Evolutionary conservation across 2,329 filamentous ascomycete species (phyloP).

Genomic region (Polychaeton citri): DNA sequence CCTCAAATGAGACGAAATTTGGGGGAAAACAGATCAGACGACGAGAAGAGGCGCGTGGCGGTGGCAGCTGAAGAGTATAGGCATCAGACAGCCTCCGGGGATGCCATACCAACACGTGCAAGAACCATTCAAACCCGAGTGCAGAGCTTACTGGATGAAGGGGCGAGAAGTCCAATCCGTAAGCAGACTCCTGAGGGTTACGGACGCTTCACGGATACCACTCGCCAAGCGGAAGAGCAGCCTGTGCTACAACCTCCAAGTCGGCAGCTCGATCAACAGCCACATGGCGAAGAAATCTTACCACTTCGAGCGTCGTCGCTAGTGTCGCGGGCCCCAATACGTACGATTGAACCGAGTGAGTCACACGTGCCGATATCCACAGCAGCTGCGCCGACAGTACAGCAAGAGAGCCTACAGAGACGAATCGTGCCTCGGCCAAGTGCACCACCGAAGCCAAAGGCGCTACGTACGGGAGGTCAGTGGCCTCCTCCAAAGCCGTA

Average conservation of each 20-base stretch:
- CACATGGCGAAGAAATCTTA: no score
- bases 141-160: conserved; percentile 71
- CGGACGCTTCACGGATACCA: conserved; percentile 61
- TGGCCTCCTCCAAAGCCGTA: conserved; percentile 8
- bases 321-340: no score
- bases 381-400: conserved; percentile 21
- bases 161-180: conserved; percentile 42
- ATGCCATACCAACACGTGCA: conserved; percentile 51
- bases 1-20: conserved; percentile 84
- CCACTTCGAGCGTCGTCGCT: no score
- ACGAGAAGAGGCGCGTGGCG: conserved; percentile 83
- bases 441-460: conserved; percentile 48
- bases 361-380: conserved; percentile 10
- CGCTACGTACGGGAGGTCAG: conserved; percentile 35
- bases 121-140: conserved; percentile 87
- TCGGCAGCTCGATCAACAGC: not conserved
- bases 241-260: not conserved
- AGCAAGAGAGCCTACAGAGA: conserved; percentile 5
- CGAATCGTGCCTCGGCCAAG: conserved; percentile 31
- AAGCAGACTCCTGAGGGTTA: conserved; percentile 77
- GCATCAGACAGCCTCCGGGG: conserved; percentile 54
- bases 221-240: conserved; percentile 1
- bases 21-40: conserved; percentile 64
- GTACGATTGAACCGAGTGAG: no score
- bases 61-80: conserved; percentile 82